These are phyloP conservation scores for Penicillium sp. DNA, from an alignment of 2,329 filamentous ascomycete species.

Conservation along the genomic window DNA sequence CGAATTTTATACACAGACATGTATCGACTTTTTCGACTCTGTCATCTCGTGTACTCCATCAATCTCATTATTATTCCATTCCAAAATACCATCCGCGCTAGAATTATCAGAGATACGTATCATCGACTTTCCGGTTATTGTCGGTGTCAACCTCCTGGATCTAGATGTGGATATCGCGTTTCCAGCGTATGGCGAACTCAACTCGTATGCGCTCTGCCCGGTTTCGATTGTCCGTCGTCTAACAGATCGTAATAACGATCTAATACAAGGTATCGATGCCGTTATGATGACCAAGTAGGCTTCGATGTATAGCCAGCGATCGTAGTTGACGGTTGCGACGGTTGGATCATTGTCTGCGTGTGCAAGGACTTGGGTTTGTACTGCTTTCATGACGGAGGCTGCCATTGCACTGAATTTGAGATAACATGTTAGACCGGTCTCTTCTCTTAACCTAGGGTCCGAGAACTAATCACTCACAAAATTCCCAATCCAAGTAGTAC, in stretches of 20 bases:
- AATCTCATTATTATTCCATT: neutral
- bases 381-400: slow-evolving; percentile 27
- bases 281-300: slow-evolving; percentile 33
- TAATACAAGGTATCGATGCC: slow-evolving; percentile 30
- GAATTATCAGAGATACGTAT: slow-evolving; percentile 8
- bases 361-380: slow-evolving; percentile 22
- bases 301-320: slow-evolving; percentile 32
- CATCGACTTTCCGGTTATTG: slow-evolving; percentile 5
- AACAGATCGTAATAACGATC: slow-evolving; percentile 20
- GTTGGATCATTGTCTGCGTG: slow-evolving; percentile 19
- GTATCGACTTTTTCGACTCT: neutral
- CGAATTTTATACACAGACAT: neutral
- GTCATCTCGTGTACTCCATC: neutral
- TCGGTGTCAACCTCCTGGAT: slow-evolving; percentile 8
- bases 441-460: rapidly evolving
- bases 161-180: slow-evolving; percentile 1
- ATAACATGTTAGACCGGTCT: too few relatives aligned
- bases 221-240: neutral
- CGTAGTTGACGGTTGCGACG: slow-evolving; percentile 23
- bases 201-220: slow-evolving; percentile 13
- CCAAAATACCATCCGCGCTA: slow-evolving; percentile 8
- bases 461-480: slow-evolving; percentile 21
- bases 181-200: slow-evolving; percentile 10
- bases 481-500: slow-evolving; percentile 31
- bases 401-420: slow-evolving; percentile 23